phyloP scores from a whole-genome alignment of 2,329 filamentous ascomycete genomes.

The Colletotrichum karsti region DNA sequence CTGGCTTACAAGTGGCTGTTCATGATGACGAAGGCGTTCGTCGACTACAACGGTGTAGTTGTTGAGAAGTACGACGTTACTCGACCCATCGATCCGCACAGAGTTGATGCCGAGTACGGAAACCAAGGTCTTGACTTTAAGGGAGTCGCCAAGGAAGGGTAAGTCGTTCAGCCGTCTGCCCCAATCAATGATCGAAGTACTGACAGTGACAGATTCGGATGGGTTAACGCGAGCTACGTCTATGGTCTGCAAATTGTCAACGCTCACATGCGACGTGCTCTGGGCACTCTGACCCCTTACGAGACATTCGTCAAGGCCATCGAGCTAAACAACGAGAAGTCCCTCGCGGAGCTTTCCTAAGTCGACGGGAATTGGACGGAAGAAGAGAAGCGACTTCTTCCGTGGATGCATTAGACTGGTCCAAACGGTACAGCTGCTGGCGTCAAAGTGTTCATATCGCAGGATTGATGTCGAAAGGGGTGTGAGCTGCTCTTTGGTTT shows the following conservation, averaged over 20 bases:
- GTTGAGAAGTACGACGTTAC: constrained; percentile 99
- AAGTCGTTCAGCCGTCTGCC: constrained; percentile 52
- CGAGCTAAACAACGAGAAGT: constrained; percentile 61
- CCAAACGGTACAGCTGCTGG: constrained; percentile 13
- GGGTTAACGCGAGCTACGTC: constrained; percentile 98
- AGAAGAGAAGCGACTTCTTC: background rate
- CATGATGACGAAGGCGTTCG: constrained; percentile 98
- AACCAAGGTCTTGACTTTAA: constrained; percentile 97
- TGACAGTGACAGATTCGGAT: constrained; percentile 79
- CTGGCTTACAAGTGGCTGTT: constrained; percentile 96
- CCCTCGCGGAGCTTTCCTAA: constrained; percentile 53
- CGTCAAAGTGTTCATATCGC: background rate
- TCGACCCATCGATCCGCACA: constrained; percentile 86
- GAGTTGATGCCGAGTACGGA: constrained; percentile 95
- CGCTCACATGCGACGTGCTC: constrained; percentile 86
- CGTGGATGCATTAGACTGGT: background rate
- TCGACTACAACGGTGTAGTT: constrained; percentile 97
- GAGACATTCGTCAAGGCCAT: constrained; percentile 81
- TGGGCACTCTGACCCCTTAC: constrained; percentile 88
- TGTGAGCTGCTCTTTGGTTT: background rate
- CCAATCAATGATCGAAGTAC: constrained; percentile 16
- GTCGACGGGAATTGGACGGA: background rate
- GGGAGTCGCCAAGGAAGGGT: constrained; percentile 96
- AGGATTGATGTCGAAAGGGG: background rate
- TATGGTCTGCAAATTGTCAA: constrained; percentile 90